A percentile compares a stretch with the other conserved stretches of the same genome.
Evolutionary conservation across 768 basidiomycete species (phyloP).

Genomic region (Auricularia heimuer): DNA sequence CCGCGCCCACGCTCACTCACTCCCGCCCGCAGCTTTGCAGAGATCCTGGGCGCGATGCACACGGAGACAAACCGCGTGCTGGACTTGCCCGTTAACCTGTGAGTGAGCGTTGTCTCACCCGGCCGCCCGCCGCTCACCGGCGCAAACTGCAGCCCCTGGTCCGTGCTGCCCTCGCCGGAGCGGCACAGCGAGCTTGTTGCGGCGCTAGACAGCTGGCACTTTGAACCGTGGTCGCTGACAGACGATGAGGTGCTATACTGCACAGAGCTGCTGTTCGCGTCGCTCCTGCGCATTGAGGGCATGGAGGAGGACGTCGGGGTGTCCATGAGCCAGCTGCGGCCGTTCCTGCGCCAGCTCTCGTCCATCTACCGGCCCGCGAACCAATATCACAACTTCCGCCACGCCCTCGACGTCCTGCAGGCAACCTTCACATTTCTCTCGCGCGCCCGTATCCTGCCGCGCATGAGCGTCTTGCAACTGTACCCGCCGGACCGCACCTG

Average conservation of each 20-base stretch:
- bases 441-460: slow-evolving; percentile 72
- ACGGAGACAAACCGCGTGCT: slow-evolving; percentile 68
- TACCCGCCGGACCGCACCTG: slow-evolving; percentile 8
- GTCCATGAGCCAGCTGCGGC: slow-evolving; percentile 51
- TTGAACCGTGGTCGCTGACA: slow-evolving; percentile 76
- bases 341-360: slow-evolving; percentile 82
- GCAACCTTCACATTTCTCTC: slow-evolving; percentile 80
- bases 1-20: slow-evolving; percentile 18
- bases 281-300: slow-evolving; percentile 68
- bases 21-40: slow-evolving; percentile 47
- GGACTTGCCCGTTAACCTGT: slow-evolving; percentile 41
- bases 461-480: slow-evolving; percentile 42
- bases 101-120: slow-evolving; percentile 17
- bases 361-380: slow-evolving; percentile 84
- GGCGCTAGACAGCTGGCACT: slow-evolving; percentile 73
- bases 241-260: slow-evolving; percentile 77
- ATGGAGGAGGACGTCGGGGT: slow-evolving; percentile 35
- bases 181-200: slow-evolving; percentile 55
- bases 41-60: slow-evolving; percentile 77
- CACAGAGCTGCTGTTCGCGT: slow-evolving; percentile 80
- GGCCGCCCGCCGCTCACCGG: slow-evolving; percentile 8
- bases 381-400: slow-evolving; percentile 96
- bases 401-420: slow-evolving; percentile 93
- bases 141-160: slow-evolving; percentile 28
- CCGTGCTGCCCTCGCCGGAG: slow-evolving; percentile 35